These are phyloP conservation scores for Lodderomyces parapsilosis DNA, from an alignment of 1,139 yeast species.

Conservation along the genomic window DNA sequence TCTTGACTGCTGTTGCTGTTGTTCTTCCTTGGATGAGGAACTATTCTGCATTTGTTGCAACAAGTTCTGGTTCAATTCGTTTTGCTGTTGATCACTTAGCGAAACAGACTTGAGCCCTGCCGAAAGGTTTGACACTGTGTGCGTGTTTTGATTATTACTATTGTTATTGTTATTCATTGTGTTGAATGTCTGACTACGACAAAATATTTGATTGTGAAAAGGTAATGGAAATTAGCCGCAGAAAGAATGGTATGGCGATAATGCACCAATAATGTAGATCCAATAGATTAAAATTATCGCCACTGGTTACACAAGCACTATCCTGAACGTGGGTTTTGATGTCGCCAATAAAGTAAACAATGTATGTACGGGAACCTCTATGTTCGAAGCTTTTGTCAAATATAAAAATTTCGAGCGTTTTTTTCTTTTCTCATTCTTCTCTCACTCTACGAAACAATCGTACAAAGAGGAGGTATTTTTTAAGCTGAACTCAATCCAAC, in stretches of 20 bases:
- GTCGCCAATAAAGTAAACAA: too few species aligned
- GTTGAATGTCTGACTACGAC: too few species aligned
- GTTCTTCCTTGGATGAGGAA: conserved; percentile 3
- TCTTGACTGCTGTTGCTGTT: conserved; percentile 47
- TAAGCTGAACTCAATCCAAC: too few species aligned
- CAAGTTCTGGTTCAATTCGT: conserved; percentile 38
- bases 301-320: background rate
- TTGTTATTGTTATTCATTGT: conserved; percentile 1
- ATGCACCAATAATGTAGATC: background rate
- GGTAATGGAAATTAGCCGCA: background rate
- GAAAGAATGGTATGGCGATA: too few species aligned
- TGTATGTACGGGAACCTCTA: too few species aligned
- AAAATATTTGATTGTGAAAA: background rate
- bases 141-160: conserved; percentile 14
- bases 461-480: too few species aligned
- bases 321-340: background rate
- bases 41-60: conserved; percentile 30
- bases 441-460: background rate
- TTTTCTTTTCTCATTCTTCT: background rate
- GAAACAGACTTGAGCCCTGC: conserved; percentile 51
- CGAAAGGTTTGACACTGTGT: conserved; percentile 42
- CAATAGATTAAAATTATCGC: background rate
- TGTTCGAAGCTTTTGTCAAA: too few species aligned
- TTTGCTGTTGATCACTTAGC: conserved; percentile 42
- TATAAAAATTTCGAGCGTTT: background rate